phyloP scores from a whole-genome alignment of 805 yeast genomes.

The Ogataea sp. region DNA sequence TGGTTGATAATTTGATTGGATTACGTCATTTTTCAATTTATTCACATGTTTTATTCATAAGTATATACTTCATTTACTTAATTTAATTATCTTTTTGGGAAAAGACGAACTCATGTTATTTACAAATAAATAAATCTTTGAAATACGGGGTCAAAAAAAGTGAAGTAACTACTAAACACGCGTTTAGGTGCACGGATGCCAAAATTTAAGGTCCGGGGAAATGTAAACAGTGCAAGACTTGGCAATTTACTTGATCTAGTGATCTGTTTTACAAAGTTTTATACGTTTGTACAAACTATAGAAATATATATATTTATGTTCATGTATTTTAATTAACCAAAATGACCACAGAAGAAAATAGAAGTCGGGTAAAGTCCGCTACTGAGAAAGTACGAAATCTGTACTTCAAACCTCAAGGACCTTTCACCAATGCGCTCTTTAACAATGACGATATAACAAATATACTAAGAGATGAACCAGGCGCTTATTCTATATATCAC shows the following conservation, averaged over 20 bases:
- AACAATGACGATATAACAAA: slow-evolving; percentile 12
- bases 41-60: background rate
- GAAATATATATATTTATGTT: background rate
- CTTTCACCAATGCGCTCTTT: slow-evolving; percentile 15
- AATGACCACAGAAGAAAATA: background rate
- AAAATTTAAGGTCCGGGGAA: too few species aligned
- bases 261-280: too few species aligned
- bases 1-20: background rate
- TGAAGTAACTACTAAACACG: too few species aligned
- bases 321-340: background rate
- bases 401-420: slow-evolving; percentile 7
- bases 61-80: background rate
- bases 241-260: too few species aligned
- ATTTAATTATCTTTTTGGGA: background rate
- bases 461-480: slow-evolving; percentile 15
- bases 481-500: slow-evolving; percentile 11
- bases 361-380: slow-evolving; percentile 11
- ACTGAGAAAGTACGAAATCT: slow-evolving; percentile 3
- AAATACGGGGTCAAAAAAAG: too few species aligned
- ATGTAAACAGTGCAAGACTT: too few species aligned
- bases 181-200: too few species aligned
- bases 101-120: too few species aligned
- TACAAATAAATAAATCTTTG: too few species aligned
- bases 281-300: background rate
- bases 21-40: background rate